Evolutionary conservation across 1,284 basidiomycete genomes (phyloP), one percentile per base, ranked within the genome.

Genomic region (Cryptococcus maquisensis): DNA sequence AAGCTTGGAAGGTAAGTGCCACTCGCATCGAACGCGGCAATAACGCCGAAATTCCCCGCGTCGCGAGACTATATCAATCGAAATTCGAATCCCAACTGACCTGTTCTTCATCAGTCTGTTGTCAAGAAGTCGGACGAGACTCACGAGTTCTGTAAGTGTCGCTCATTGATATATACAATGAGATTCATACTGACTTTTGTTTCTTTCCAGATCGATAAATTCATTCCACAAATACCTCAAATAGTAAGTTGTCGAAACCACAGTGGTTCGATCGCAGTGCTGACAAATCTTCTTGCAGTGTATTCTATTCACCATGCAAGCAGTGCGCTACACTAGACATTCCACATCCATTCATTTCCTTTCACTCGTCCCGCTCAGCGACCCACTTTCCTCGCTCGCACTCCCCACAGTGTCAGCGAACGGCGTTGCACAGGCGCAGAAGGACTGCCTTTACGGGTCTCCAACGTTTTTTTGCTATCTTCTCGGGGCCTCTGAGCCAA

Each of bases 121-220:
- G 89, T 96, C 83, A 96, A 95, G 81, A 82, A 88, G 65, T 83
- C 84, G 54, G 90, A 96, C 79, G 93, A 96, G 71, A 95, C 90
- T 45, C 88, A 88, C 78, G 93, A 95, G 64, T 97, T 97, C 76
- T 97, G 92, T 95, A 75, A 77, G 92, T 76, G 20, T 9, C 32
- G 28, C 16, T 15, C 7, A 13, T n/a, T 6, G 16, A 15, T 26
- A 18, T 2, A 10, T 32, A 23, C n/a, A 15, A 38, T 8, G 23
- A n/a, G 3, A 24, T 16, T 43, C 8, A 7, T 9, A 42, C 54
- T 60, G 38, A 63, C 60, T 16, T 49, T 41, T 12, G 15, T 18
- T 37, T 16, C 52, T 49, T 42, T 35, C 37, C 61, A 72, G 70
- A 71, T 61, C 62, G 69, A 61, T 71, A 68, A 47, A 24, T 32